phyloP scores from a whole-genome alignment of 1,139 yeast genomes.

The Candida tropicalis region DNA sequence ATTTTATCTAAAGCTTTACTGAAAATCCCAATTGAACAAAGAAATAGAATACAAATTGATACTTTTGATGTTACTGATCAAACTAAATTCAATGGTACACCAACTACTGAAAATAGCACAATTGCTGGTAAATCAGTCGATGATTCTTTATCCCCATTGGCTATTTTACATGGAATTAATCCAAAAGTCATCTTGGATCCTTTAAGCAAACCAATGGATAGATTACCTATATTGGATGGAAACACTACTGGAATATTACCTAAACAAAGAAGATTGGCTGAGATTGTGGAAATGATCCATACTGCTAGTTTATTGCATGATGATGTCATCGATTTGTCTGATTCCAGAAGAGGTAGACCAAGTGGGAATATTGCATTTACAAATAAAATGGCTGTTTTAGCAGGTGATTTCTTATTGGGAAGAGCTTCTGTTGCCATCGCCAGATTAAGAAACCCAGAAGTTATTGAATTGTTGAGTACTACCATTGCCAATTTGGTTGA shows the following conservation, averaged over 20 bases:
- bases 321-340: constrained; percentile 94
- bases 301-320: constrained; percentile 97
- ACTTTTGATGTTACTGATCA: constrained; percentile 65
- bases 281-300: constrained; percentile 97
- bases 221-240: constrained; percentile 62
- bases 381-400: constrained; percentile 95
- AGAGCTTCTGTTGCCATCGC: constrained; percentile 97
- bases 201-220: constrained; percentile 76
- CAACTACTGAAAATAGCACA: constrained; percentile 34
- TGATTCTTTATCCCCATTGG: constrained; percentile 75
- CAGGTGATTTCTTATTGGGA: constrained; percentile 94
- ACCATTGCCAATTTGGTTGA: constrained; percentile 96
- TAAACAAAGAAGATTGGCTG: constrained; percentile 92
- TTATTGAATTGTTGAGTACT: constrained; percentile 90
- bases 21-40: constrained; percentile 69
- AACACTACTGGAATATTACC: constrained; percentile 71
- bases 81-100: constrained; percentile 57
- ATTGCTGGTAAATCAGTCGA: constrained; percentile 58
- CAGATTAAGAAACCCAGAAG: constrained; percentile 92
- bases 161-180: constrained; percentile 84
- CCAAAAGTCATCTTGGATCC: constrained; percentile 83
- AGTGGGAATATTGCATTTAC: constrained; percentile 93
- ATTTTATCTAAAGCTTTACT: constrained; percentile 80
- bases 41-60: constrained; percentile 67
- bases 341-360: constrained; percentile 86